Evolutionary conservation across 108 stramenopile species (phyloP).

Genomic region (Stephanodiscus triporus): DNA sequence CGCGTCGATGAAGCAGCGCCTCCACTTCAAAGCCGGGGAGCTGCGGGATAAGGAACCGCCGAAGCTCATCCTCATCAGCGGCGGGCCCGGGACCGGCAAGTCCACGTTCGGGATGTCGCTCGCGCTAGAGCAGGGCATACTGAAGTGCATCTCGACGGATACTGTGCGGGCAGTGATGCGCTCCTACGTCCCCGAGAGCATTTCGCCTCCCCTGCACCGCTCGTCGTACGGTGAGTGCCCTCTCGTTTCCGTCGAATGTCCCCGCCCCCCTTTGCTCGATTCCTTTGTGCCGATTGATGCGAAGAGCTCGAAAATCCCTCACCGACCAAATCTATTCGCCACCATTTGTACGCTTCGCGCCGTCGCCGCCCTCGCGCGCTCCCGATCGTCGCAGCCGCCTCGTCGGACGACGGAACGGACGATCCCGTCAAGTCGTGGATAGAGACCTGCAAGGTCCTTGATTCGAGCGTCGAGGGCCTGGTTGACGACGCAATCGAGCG

Average conservation of each 20-base stretch:
- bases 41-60: constrained; percentile 40
- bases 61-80: constrained; percentile 59
- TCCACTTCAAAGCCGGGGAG: constrained; percentile 14
- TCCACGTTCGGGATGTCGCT: constrained; percentile 69
- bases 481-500: constrained; percentile 68
- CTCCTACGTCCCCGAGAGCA: constrained; percentile 50
- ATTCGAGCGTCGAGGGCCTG: constrained; percentile 51
- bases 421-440: constrained; percentile 67
- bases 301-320: too few relatives aligned
- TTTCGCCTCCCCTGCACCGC: constrained; percentile 68
- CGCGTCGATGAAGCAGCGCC: constrained; percentile 40
- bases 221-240: constrained; percentile 56
- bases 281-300: too few relatives aligned
- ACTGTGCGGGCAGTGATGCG: constrained; percentile 67
- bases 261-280: not conserved
- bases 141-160: constrained; percentile 71
- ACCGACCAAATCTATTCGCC: too few relatives aligned
- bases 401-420: constrained; percentile 45
- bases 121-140: constrained; percentile 67
- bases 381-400: constrained; percentile 8
- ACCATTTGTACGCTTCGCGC: not conserved
- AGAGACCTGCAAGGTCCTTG: constrained; percentile 63
- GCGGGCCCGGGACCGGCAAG: constrained; percentile 61
- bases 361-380: not conserved
- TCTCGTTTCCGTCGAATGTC: not conserved